A percentile compares a stretch with the other conserved stretches of the same genome.
Conservation (phyloP, 305 asterid genomes). For the Caryopteris hybrid region DNA sequence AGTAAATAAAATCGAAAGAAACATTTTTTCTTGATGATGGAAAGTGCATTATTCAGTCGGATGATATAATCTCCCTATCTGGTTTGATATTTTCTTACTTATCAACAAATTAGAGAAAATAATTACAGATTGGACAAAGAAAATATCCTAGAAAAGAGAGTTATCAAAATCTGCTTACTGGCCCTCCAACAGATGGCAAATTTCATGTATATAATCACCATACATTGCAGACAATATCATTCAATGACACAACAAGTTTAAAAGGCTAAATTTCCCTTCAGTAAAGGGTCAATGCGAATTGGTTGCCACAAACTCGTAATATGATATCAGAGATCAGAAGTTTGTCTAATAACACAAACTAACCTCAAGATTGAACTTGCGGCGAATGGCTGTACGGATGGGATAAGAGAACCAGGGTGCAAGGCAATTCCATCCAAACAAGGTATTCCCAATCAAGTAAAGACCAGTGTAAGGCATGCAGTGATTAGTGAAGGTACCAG, state of each 20-base stretch:
- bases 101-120: no score
- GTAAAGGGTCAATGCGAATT: neutral
- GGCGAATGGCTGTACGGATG: slow-evolving; percentile 75
- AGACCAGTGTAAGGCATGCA: slow-evolving; percentile 84
- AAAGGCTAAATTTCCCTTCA: neutral
- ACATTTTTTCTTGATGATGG: no score
- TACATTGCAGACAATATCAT: no score
- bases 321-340: neutral
- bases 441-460: slow-evolving; percentile 56
- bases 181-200: no score
- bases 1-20: neutral
- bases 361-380: slow-evolving; percentile 83
- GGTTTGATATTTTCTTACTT: no score
- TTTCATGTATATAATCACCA: no score
- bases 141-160: no score
- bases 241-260: no score
- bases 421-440: slow-evolving; percentile 73
- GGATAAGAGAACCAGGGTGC: slow-evolving; percentile 82
- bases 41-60: no score
- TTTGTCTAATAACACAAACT: neutral
- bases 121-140: no score
- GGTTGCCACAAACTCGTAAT: neutral
- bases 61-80: no score
- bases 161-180: no score
- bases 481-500: slow-evolving; percentile 68